These are phyloP conservation scores for Nicotiana knightiana DNA, from an alignment of 257 asterid genomes.

Conservation along the genomic window DNA sequence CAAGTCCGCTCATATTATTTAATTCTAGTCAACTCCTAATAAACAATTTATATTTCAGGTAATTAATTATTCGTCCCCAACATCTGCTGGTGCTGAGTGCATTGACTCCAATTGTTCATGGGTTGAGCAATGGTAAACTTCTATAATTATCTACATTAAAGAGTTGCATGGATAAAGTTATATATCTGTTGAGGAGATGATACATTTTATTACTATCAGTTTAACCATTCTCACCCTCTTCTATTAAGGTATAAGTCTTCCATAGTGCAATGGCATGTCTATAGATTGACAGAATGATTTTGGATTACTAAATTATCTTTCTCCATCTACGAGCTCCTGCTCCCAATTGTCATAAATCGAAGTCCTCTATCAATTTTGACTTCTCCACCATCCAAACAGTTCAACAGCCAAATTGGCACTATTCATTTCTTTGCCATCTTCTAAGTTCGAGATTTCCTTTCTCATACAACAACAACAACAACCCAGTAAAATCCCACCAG, in stretches of 20 bases:
- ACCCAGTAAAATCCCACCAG: too few species aligned
- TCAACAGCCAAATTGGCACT: not conserved
- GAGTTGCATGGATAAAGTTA: not conserved
- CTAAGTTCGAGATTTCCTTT: not conserved
- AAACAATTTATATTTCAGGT: slow-evolving; percentile 45
- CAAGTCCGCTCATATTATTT: not conserved
- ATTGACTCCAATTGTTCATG: slow-evolving; percentile 86
- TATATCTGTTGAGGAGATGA: slow-evolving; percentile 1
- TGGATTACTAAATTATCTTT: not conserved
- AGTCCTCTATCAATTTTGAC: not conserved
- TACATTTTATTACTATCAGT: not conserved
- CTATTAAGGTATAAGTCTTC: not conserved
- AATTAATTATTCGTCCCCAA: slow-evolving; percentile 70
- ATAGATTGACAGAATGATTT: not conserved
- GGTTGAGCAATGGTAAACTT: slow-evolving; percentile 90
- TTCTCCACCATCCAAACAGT: not conserved
- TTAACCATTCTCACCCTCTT: not conserved
- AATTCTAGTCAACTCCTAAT: not conserved
- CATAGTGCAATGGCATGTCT: not conserved
- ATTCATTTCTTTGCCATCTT: not conserved
- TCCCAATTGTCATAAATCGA: not conserved
- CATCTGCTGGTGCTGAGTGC: slow-evolving; percentile 97
- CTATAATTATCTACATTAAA: not conserved
- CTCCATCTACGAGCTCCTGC: not conserved
- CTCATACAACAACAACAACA: not conserved